Base-by-base conservation (phyloP, 352 stramenopile genomes). In the Blastocystis sp. region DNA sequence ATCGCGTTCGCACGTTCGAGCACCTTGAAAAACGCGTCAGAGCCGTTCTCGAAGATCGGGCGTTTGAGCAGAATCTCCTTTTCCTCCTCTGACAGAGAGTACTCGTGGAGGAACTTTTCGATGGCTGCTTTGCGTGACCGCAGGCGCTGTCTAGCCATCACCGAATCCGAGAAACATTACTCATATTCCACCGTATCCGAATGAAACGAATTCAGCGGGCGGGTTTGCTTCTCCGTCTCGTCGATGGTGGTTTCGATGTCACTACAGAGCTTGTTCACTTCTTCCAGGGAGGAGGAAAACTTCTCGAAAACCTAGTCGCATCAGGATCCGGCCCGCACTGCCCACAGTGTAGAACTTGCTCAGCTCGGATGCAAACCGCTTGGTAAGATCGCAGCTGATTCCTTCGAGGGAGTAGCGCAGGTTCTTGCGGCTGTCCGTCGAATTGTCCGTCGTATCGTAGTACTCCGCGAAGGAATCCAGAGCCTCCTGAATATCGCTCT, bases 271-370 rank as follows among this genome's bases (percentile, higher is more conserved):
- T 81, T 21, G 11, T 0, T 69, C 10, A 81, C 71, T 66, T 81
- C 71, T 4, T 56, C 38, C 10, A 81, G 71, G 23, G 71, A 81
- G 4, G 53, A 48, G 23, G 71, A 81, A 71, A 81, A 81, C n/a
- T 81, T 81, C 14, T 81, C 61, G n/a, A 81, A 71, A 10, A 81
- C 71, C 71, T 81, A 81, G n/a, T n/a, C 11, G 34, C 52, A 74
- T 45, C 17, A 67, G 0, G 19, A 43, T 43, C 19, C 0, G 19
- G 17, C 9, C 62, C 11, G 43, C 19, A 62, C 9, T 64, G 11
- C 17, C 14, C 19, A 64, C 61, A 17, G 71, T 38, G 23, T 38
- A 67, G 34, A 81, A 81, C 41, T 71, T 77, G n/a, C 14, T 74
- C n/a, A 81, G 41, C n/a, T 81, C 71, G 34, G 71, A 62, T 41